phyloP scores from a whole-genome alignment of 2,329 filamentous ascomycete species.

The Coniosporium tulheliwenetii region DNA sequence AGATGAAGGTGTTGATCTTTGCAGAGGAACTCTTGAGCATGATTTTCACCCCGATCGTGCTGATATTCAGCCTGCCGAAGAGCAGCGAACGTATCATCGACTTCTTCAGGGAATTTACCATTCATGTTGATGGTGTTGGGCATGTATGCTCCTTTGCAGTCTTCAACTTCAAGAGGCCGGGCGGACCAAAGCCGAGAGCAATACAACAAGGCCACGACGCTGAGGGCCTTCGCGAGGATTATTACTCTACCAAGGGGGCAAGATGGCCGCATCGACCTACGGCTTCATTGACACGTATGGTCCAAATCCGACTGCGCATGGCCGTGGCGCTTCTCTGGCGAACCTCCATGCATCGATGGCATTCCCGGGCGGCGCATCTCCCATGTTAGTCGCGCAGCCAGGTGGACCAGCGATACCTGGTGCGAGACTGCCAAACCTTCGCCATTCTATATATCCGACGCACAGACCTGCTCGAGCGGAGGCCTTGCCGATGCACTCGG shows the following conservation, averaged over 20 bases:
- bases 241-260: slow-evolving; percentile 93
- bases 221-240: slow-evolving; percentile 58
- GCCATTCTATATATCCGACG: slow-evolving; percentile 4
- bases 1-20: slow-evolving; percentile 84
- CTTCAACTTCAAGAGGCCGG: slow-evolving; percentile 80
- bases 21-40: slow-evolving; percentile 86
- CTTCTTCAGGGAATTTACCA: slow-evolving; percentile 95
- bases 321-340: too few species aligned
- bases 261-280: slow-evolving; percentile 96
- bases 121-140: slow-evolving; percentile 90
- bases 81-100: slow-evolving; percentile 90
- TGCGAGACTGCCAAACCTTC: slow-evolving; percentile 13
- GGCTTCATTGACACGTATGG: slow-evolving; percentile 85
- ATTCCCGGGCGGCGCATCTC: too few species aligned
- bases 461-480: slow-evolving; percentile 11
- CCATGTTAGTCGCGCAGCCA: too few species aligned
- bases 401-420: too few species aligned
- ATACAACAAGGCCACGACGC: slow-evolving; percentile 13
- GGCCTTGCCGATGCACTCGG: slow-evolving; percentile 52
- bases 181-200: slow-evolving; percentile 21
- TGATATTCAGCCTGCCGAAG: slow-evolving; percentile 72
- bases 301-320: slow-evolving; percentile 2
- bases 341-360: too few species aligned
- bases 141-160: slow-evolving; percentile 96
- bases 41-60: slow-evolving; percentile 75